Conservation (phyloP, 345 rosid genomes). For the Murraya paniculata region DNA sequence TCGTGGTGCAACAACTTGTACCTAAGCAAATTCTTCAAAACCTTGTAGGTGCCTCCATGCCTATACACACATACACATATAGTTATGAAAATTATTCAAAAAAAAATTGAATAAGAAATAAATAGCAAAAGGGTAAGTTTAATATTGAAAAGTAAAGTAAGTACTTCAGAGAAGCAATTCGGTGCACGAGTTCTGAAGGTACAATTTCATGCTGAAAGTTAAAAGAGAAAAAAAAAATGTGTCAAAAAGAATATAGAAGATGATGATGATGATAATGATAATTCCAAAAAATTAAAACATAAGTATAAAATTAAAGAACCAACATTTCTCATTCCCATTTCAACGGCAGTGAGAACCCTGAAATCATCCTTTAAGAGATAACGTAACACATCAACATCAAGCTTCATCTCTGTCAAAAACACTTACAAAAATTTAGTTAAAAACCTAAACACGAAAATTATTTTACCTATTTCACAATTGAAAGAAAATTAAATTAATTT, state of each 20-base stretch:
- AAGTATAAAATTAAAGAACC: constrained; percentile 9
- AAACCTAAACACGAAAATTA: too few species aligned
- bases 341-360: constrained; percentile 91
- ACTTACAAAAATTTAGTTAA: not conserved
- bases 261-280: not conserved
- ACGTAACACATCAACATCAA: constrained; percentile 73
- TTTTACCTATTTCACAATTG: not conserved
- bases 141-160: constrained; percentile 4
- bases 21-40: constrained; percentile 84
- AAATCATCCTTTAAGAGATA: constrained; percentile 89
- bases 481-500: too few species aligned
- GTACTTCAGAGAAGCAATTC: constrained; percentile 85
- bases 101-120: not conserved
- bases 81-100: not conserved
- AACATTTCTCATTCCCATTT: constrained; percentile 94
- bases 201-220: constrained; percentile 81
- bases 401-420: constrained; percentile 49
- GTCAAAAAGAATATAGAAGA: not conserved
- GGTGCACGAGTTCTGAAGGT: constrained; percentile 72
- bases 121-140: not conserved
- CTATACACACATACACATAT: constrained; percentile 30
- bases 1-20: constrained; percentile 92
- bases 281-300: not conserved
- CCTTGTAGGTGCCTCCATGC: constrained; percentile 92
- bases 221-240: not conserved